phyloP scores from a whole-genome alignment of 2,329 filamentous ascomycete species.

The Nemania bipapillata region DNA sequence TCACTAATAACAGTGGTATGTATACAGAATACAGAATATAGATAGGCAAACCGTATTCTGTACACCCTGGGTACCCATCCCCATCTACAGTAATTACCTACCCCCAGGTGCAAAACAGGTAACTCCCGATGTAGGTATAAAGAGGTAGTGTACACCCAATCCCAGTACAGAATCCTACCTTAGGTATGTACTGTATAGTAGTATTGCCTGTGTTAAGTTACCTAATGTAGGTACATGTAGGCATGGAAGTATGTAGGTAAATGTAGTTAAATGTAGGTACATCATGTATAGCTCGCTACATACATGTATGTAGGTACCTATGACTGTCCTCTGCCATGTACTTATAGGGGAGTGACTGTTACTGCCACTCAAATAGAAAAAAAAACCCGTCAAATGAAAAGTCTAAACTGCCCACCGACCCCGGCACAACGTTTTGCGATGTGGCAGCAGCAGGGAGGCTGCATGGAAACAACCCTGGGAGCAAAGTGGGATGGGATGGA shows the following conservation, averaged over 20 bases:
- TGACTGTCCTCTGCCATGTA: no score
- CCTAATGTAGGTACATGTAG: no score
- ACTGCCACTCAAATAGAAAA: not conserved
- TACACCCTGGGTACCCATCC: not conserved
- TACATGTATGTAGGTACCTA: not conserved
- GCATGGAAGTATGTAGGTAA: no score
- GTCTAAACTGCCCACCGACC: not conserved
- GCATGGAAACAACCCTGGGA: constrained; percentile 20
- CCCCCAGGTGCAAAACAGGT: not conserved
- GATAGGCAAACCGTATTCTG: no score
- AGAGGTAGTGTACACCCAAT: not conserved
- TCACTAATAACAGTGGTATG: constrained; percentile 6
- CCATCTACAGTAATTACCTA: no score
- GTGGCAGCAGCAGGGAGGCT: constrained; percentile 22
- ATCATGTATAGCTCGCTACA: not conserved
- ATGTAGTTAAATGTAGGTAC: no score
- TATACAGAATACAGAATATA: not conserved
- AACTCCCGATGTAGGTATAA: not conserved
- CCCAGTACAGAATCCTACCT: not conserved
- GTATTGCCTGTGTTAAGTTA: no score
- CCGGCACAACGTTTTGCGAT: constrained; percentile 14
- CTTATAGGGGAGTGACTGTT: constrained; percentile 1
- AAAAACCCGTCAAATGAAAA: not conserved
- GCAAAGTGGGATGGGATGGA: constrained; percentile 12
- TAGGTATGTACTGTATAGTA: not conserved